Percentiles rank a stretch among this genome's conserved stretches.
Evolutionary conservation across 306 rosid genomes (phyloP).

Genomic region (Vigna angularis): DNA sequence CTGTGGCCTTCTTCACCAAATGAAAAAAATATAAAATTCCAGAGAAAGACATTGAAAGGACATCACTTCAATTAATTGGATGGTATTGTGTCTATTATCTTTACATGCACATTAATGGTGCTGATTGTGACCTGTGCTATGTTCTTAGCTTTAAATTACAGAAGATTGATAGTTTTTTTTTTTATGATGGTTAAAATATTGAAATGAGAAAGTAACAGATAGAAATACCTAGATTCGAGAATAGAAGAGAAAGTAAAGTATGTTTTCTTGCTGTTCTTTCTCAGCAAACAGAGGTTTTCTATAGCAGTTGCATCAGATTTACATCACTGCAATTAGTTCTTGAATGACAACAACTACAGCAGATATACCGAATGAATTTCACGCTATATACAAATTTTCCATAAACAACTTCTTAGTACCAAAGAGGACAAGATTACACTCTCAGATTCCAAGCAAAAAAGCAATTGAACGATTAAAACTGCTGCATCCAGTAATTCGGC

Average conservation of each 20-base stretch:
- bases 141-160: background rate
- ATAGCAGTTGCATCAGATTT: too few relatives aligned
- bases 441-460: background rate
- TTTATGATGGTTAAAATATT: too few relatives aligned
- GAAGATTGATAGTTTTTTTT: too few relatives aligned
- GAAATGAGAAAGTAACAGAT: too few relatives aligned
- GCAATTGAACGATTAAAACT: background rate
- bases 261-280: too few relatives aligned
- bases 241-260: too few relatives aligned
- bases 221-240: too few relatives aligned
- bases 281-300: too few relatives aligned
- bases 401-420: background rate
- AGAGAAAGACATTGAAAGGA: slow-evolving; percentile 21
- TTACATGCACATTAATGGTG: slow-evolving; percentile 21
- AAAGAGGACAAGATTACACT: background rate
- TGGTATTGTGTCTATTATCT: background rate
- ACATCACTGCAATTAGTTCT: background rate
- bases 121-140: slow-evolving; percentile 3
- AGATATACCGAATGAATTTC: background rate
- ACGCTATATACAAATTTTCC: background rate
- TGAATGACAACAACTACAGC: background rate
- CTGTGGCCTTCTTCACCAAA: background rate
- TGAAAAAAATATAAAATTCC: background rate
- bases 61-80: slow-evolving; percentile 9
- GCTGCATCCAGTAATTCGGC: background rate